phyloP scores from a whole-genome alignment of 345 rosid species.

The Brassica incana region DNA sequence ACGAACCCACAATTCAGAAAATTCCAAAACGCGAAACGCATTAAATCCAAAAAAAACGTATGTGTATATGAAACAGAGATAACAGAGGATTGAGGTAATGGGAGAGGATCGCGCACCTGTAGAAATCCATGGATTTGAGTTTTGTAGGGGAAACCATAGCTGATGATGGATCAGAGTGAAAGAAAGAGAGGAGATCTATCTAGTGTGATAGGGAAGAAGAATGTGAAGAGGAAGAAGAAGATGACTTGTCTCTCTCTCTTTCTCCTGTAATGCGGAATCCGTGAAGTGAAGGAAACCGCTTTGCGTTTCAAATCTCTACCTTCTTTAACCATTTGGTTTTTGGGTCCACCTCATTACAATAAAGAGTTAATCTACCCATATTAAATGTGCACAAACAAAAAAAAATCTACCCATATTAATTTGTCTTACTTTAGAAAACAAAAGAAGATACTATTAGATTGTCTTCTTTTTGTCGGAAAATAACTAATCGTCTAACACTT shows the following conservation, averaged over 20 bases:
- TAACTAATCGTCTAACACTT: background rate
- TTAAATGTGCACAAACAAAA: too few relatives aligned
- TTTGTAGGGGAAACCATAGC: constrained; percentile 65
- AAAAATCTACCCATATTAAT: background rate
- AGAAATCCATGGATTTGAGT: constrained; percentile 75
- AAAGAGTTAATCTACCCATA: background rate
- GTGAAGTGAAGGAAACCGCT: constrained; percentile 18
- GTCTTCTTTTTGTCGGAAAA: background rate
- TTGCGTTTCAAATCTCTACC: constrained; percentile 26
- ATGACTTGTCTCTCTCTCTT: constrained; percentile 23
- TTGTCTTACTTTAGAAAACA: background rate
- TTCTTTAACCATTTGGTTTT: background rate
- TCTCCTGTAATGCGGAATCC: constrained; percentile 10
- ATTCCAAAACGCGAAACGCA: background rate
- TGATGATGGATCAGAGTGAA: background rate
- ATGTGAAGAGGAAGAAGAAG: constrained; percentile 21
- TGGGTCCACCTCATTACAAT: background rate
- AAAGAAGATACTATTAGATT: too few relatives aligned
- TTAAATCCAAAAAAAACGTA: background rate
- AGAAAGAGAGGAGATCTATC: constrained; percentile 21
- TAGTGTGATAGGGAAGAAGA: background rate
- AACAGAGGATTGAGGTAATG: constrained; percentile 8
- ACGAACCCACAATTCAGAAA: background rate
- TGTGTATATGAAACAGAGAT: background rate
- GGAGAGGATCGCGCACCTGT: constrained; percentile 46